Evolutionary conservation across 768 basidiomycete genomes (phyloP), one percentile per base, ranked within the genome.

Genomic region (Xerocomellus amylosporus): DNA sequence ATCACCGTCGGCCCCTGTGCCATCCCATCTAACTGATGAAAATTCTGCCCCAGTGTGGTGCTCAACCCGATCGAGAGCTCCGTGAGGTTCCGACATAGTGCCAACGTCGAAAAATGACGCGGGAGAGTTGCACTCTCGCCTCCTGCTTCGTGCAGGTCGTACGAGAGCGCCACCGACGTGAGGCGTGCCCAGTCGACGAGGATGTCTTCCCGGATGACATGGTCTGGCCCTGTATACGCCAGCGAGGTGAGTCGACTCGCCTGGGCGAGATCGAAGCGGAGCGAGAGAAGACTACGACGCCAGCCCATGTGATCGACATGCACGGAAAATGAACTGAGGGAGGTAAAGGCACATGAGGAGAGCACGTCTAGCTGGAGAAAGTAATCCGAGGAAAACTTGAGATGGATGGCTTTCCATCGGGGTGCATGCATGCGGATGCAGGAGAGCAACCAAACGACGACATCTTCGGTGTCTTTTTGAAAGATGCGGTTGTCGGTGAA

Each of bases 291-390:
- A 24, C 62, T 56, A 26, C 58, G 51, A 19, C 64, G 62, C 66
- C 66, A 66, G 20, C 64, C 64, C 64, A 67, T 66, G 46, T 68
- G 66, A 28, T 67, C 66, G 24, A 58, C 53, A 26, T 66, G 67
- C 4, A 62, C 47, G 15, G 66, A 57, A 37, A 68, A 59, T 24
- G 64, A 60, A 6, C 55, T 33, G 20, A 68, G 62, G 4, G 66
- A 58, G 0, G 64, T 55, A 26, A 66, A 66, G 0, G 53, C 49
- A 19, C 62, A 66, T 0, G 63, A 56, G 6, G 66, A 64, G 10
- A 68, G 55, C 8, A 24, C 38, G 19, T 51, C 31, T 10, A 68
- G 54, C 24, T 45, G 56, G 1, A 41, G 26, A 40, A 68, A 68
- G 42, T 68, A 68, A 34, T 66, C 64, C 3, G 67, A 66, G 34